Conservation (phyloP, 2,329 filamentous ascomycete genomes). For the Blumeriella jaapii region DNA sequence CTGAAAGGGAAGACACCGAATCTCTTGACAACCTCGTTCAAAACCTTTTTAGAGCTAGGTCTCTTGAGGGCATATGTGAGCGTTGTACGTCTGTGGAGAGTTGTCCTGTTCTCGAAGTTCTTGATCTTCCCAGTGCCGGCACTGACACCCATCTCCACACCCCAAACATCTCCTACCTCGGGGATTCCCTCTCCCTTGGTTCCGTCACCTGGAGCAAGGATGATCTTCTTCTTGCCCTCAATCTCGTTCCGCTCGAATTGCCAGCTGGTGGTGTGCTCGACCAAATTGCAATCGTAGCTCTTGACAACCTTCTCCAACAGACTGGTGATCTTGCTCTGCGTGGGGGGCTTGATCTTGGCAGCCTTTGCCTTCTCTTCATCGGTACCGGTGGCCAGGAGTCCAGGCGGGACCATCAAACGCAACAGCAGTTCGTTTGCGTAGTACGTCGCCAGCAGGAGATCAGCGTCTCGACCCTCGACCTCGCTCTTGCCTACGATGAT, state of each 20-base stretch:
- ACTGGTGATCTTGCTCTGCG: conserved; percentile 75
- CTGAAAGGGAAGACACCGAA: conserved; percentile 98
- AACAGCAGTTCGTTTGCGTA: conserved; percentile 94
- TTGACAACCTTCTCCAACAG: conserved; percentile 87
- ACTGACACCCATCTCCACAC: conserved; percentile 90
- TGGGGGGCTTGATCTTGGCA: conserved; percentile 66
- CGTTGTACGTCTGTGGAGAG: conserved; percentile 83
- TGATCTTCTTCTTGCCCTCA: conserved; percentile 91
- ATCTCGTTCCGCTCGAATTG: conserved; percentile 95
- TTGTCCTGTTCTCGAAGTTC: conserved; percentile 75
- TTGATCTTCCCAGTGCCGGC: conserved; percentile 91
- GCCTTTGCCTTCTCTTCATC: conserved; percentile 96
- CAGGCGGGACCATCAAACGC: conserved; percentile 83
- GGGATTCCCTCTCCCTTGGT: conserved; percentile 83
- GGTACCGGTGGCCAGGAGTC: conserved; percentile 66
- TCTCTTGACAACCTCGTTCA: conserved; percentile 93
- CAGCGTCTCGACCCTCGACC: conserved; percentile 67
- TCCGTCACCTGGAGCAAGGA: conserved; percentile 74
- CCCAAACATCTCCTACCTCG: conserved; percentile 90
- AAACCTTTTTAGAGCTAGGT: conserved; percentile 79
- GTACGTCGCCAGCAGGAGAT: conserved; percentile 81
- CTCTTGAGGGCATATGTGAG: conserved; percentile 92
- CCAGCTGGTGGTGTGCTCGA: conserved; percentile 98
- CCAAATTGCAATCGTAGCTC: conserved; percentile 79
- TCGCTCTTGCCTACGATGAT: conserved; percentile 59